Evolutionary conservation across 169 alveolate genomes (phyloP).

Genomic region (Eimeria praecox): DNA sequence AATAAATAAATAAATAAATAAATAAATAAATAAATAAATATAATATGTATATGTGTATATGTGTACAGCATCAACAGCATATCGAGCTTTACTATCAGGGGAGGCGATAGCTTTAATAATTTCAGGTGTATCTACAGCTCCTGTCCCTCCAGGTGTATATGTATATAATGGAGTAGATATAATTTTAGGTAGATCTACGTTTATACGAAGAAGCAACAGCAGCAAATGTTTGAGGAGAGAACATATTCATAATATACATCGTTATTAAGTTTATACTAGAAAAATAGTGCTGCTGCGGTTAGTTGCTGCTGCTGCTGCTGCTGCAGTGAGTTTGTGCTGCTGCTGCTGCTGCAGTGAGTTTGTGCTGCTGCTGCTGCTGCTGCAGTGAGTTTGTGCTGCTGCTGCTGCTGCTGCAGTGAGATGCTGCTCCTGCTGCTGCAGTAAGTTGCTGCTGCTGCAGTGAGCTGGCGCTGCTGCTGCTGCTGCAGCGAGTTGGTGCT

Average conservation of each 20-base stretch:
- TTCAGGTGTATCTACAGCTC: not conserved
- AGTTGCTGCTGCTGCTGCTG: conserved; percentile 19
- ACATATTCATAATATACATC: not conserved
- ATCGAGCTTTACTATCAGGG: not conserved
- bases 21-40: too few relatives aligned
- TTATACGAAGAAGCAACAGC: conserved; percentile 19
- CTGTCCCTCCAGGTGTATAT: conserved; percentile 12
- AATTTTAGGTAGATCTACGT: not conserved
- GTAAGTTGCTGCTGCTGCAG: not conserved
- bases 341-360: not conserved
- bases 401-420: conserved; percentile 12
- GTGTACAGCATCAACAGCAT: not conserved
- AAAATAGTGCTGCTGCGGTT: not conserved
- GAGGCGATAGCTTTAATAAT: not conserved
- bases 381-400: not conserved
- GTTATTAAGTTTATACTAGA: not conserved
- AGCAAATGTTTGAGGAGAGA: conserved; percentile 1
- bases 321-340: not conserved
- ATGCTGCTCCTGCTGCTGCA: not conserved
- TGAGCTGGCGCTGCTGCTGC: not conserved
- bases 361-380: conserved; percentile 30
- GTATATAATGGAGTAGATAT: not conserved
- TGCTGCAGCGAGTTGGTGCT: not conserved
- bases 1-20: too few relatives aligned
- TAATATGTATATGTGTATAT: too few relatives aligned